phyloP scores from a whole-genome alignment of 2,329 filamentous ascomycete genomes.

The Byssothecium circinans region DNA sequence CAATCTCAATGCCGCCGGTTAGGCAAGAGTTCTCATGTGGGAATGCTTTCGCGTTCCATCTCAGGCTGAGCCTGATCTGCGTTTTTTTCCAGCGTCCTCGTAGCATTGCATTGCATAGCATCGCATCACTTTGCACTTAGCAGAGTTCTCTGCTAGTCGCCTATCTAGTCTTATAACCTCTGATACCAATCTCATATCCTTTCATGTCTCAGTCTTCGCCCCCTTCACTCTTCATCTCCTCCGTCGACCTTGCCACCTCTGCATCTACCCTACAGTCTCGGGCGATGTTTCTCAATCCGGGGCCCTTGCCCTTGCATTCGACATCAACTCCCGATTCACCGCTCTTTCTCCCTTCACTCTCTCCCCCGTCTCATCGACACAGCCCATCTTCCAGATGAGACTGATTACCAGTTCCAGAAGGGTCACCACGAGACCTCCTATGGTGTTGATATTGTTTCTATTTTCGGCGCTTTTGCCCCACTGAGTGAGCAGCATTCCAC shows the following conservation, averaged over 20 bases:
- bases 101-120: constrained; percentile 3
- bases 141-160: background rate
- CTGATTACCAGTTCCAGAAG: background rate
- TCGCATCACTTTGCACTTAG: background rate
- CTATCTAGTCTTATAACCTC: background rate
- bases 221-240: no score
- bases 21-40: background rate
- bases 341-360: background rate
- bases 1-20: background rate
- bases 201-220: background rate
- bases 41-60: background rate
- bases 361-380: background rate
- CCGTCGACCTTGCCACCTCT: no score
- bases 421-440: background rate
- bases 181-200: no score
- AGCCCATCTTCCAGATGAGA: background rate
- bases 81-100: background rate
- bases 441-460: background rate
- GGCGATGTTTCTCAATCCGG: no score
- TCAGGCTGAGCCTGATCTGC: background rate
- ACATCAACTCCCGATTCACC: background rate
- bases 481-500: no score
- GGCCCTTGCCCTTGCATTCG: no score
- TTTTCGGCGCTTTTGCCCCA: no score
- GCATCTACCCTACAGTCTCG: no score